Evolutionary conservation across 1,139 yeast genomes (phyloP), one percentile per base, ranked within the genome.

Genomic region (Pichia sp.): DNA sequence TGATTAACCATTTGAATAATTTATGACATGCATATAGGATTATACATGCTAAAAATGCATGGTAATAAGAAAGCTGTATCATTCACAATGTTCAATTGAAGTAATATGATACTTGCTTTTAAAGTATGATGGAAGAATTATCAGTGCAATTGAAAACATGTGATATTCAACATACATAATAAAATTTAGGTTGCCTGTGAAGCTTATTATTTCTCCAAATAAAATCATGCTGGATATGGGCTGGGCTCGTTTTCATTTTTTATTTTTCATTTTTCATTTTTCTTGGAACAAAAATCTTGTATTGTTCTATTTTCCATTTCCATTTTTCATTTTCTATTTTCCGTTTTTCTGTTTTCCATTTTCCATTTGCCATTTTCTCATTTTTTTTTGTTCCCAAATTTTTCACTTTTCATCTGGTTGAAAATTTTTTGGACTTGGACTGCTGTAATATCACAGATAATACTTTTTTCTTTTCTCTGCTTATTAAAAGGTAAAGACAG

Each of bases 1-100:
- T 42, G 13, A 49, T 7, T 6, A 49, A 5, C 3, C 38, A 24
- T 39, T 51, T 36, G 13, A 48, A 8, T 20, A 36, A 12, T 4
- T n/a, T 16, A 30, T 46, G 47, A 4, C 38, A 20, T 13, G 38
- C 12, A 23, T 23, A 39, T 16, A 26, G 11, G 7, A 30, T 13
- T 18, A 43, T 4, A 3, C 34, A 20, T 22, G 11, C 9, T 11
- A 35, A 6, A 13, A 25, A 32, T 7, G 6, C 11, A 26, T 23
- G 18, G 25, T 15, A n/a, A 7, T 12, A 20, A 15, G 22, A 25
- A 24, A 24, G 7, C 6, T 16, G 25, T 7, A 23, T 7, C 38
- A 29, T 29, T 16, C 18, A 9, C n/a, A n/a, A n/a, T n/a, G n/a
- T n/a, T n/a, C n/a, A n/a, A n/a, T n/a, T n/a, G n/a, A n/a, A n/a